phyloP scores from a whole-genome alignment of 225 moss, liverwort and hornwort species.

The Thuidium tamariscinum region DNA sequence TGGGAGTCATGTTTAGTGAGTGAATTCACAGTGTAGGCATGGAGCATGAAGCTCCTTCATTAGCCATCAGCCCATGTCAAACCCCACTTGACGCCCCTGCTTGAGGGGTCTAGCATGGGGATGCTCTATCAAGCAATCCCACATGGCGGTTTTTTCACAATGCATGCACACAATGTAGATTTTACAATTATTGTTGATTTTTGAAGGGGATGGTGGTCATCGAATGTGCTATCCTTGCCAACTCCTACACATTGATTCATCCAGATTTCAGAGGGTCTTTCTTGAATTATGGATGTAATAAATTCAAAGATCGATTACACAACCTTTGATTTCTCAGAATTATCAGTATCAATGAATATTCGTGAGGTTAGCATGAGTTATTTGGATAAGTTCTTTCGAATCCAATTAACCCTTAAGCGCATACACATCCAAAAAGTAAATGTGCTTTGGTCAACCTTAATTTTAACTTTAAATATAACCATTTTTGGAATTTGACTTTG shows the following conservation, averaged over 20 bases:
- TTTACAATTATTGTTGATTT: background rate
- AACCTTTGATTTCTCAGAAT: background rate
- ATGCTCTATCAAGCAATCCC: fast-evolving
- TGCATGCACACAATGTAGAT: background rate
- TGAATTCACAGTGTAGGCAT: no score
- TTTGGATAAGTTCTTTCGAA: background rate
- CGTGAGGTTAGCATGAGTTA: background rate
- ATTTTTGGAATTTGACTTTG: no score
- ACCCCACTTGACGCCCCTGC: no score
- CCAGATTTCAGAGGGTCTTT: background rate
- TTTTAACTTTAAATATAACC: no score
- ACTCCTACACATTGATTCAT: background rate
- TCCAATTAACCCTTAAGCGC: no score
- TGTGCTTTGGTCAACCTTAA: no score
- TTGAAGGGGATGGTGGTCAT: background rate
- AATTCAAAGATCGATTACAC: background rate
- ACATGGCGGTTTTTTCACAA: background rate
- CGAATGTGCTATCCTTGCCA: background rate
- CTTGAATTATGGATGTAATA: background rate
- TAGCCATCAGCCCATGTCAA: no score
- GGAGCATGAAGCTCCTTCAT: no score
- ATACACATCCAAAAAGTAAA: no score
- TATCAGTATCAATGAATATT: no score
- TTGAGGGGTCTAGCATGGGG: no score
- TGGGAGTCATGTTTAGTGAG: no score